A percentile compares a stretch with the other conserved stretches of the same genome.
phyloP scores from a whole-genome alignment of 2,329 filamentous ascomycete species.

The Ophiocordyceps unilateralis region DNA sequence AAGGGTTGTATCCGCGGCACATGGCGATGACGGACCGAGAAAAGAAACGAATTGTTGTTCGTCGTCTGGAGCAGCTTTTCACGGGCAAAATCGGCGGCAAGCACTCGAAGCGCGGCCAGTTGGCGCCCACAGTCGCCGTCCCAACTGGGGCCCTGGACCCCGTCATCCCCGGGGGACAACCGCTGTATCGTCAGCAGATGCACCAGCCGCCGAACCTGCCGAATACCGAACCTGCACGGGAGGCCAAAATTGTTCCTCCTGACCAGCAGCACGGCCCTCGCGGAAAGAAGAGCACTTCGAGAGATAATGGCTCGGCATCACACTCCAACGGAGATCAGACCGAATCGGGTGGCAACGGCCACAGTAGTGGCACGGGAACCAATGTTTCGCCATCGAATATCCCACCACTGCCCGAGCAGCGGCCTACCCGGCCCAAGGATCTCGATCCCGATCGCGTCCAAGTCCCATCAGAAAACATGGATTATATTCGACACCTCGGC shows the following conservation, averaged over 20 bases:
- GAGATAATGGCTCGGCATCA: constrained; percentile 25
- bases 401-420: constrained; percentile 41
- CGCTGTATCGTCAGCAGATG: constrained; percentile 9
- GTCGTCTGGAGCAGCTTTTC: constrained; percentile 64
- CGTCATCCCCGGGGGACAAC: constrained; percentile 11
- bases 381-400: constrained; percentile 22
- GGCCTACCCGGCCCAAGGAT: constrained; percentile 60
- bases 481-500: constrained; percentile 61
- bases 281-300: constrained; percentile 22
- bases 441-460: constrained; percentile 65
- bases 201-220: constrained; percentile 16
- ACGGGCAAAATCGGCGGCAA: constrained; percentile 45
- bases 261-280: constrained; percentile 11
- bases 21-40: constrained; percentile 51
- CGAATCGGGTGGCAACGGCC: constrained; percentile 21
- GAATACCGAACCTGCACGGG: constrained; percentile 20
- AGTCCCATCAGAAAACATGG: constrained; percentile 58
- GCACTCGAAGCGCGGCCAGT: constrained; percentile 14
- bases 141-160: constrained; percentile 4
- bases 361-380: constrained; percentile 8
- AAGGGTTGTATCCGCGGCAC: constrained; percentile 46
- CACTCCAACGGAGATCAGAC: constrained; percentile 31
- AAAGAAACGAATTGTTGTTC: constrained; percentile 62
- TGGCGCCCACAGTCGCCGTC: constrained; percentile 1
- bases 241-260: constrained; percentile 28